A percentile compares a stretch with the other conserved stretches of the same genome.
Evolutionary conservation across 1,284 basidiomycete species (phyloP).

Genomic region (Meripilus lineatus): DNA sequence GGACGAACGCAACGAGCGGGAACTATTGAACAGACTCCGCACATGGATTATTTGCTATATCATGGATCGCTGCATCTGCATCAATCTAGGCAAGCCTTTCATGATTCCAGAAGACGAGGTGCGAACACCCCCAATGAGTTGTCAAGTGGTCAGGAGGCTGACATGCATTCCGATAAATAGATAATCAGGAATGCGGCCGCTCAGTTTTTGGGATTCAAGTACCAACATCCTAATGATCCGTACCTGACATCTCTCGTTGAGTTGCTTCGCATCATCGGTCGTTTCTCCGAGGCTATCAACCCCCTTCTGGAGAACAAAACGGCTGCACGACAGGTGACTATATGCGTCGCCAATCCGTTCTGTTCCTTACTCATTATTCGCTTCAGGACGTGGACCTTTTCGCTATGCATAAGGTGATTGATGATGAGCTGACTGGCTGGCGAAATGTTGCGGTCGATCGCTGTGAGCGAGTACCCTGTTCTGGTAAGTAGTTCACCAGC

Average conservation of each 20-base stretch:
- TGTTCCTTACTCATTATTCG: too few relatives aligned
- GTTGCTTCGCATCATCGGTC: conserved; percentile 28
- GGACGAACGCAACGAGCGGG: conserved; percentile 36
- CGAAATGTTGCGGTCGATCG: conserved; percentile 15
- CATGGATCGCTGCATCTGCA: conserved; percentile 37
- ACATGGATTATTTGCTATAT: conserved; percentile 46
- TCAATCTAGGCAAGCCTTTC: conserved; percentile 43
- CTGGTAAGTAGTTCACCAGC: conserved; percentile 11
- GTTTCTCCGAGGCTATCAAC: conserved; percentile 20
- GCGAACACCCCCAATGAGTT: background rate
- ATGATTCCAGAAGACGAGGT: conserved; percentile 40
- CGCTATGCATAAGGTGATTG: conserved; percentile 20
- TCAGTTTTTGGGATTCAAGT: conserved; percentile 23
- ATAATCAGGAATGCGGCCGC: conserved; percentile 21
- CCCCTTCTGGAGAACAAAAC: background rate
- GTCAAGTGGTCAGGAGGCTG: conserved; percentile 4
- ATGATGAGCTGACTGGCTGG: conserved; percentile 24
- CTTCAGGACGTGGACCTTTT: conserved; percentile 20
- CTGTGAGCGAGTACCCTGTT: conserved; percentile 17
- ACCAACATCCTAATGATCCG: conserved; percentile 24
- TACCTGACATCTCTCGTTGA: conserved; percentile 27
- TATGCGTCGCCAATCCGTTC: too few relatives aligned
- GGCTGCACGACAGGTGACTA: too few relatives aligned
- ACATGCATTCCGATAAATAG: conserved; percentile 15
- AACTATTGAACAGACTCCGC: conserved; percentile 41